Evolutionary conservation across 495 filamentous ascomycete species (phyloP).

Genomic region (Hypoxylon trugodes): DNA sequence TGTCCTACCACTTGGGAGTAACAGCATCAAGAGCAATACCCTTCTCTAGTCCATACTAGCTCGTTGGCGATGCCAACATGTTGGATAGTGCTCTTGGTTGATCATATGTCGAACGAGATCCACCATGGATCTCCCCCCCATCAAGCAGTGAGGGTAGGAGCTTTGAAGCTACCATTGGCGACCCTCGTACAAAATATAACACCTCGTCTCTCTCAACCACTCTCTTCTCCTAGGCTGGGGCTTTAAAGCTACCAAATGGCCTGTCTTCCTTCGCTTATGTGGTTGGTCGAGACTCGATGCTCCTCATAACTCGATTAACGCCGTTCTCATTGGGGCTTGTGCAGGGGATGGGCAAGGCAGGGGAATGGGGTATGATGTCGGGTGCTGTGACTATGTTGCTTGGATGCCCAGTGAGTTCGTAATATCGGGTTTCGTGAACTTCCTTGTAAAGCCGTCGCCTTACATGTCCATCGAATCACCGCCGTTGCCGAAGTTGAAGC

Average conservation of each 20-base stretch:
- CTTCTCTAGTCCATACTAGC: slow-evolving; percentile 14
- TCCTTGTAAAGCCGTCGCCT: slow-evolving; percentile 35
- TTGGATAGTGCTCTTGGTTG: slow-evolving; percentile 9
- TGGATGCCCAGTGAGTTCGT: slow-evolving; percentile 31
- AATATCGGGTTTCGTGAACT: slow-evolving; percentile 24
- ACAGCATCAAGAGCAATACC: slow-evolving; percentile 17
- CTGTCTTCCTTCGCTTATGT: slow-evolving; percentile 43
- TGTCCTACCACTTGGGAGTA: slow-evolving; percentile 40
- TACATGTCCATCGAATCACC: slow-evolving; percentile 99
- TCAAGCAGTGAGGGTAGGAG: slow-evolving; percentile 58
- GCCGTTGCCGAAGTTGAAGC: slow-evolving; percentile 95
- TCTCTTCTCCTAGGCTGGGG: slow-evolving; percentile 53
- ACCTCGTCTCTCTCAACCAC: slow-evolving; percentile 29
- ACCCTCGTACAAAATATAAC: slow-evolving; percentile 43
- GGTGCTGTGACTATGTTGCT: slow-evolving; percentile 41
- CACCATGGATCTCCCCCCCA: slow-evolving; percentile 8
- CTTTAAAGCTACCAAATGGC: slow-evolving; percentile 62
- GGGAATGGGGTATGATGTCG: slow-evolving; percentile 38
- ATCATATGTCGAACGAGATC: slow-evolving; percentile 8
- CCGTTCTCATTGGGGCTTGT: slow-evolving; percentile 42
- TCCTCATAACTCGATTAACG: slow-evolving; percentile 55
- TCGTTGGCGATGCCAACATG: slow-evolving; percentile 9
- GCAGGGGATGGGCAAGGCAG: slow-evolving; percentile 31
- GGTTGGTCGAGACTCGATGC: slow-evolving; percentile 38
- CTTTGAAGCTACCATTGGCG: slow-evolving; percentile 62